Evolutionary conservation across 2,329 filamentous ascomycete species (phyloP).

Genomic region (Hypocrella siamensis): DNA sequence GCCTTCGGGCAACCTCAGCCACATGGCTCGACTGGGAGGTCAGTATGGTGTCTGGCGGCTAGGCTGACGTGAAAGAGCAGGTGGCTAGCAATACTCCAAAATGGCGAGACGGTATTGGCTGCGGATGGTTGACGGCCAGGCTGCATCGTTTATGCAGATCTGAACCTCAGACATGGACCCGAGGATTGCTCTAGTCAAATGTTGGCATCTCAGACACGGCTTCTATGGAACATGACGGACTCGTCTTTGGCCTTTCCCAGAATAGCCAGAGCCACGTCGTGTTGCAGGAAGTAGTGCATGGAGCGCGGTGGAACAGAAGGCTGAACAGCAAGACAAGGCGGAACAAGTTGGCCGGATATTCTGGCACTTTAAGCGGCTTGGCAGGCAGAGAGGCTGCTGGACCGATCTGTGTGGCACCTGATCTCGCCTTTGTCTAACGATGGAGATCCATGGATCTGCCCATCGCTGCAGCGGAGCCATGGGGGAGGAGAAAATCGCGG

Average conservation of each 20-base stretch:
- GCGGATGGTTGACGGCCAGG: not conserved
- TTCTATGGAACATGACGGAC: not conserved
- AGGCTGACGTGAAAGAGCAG: slow-evolving; percentile 1
- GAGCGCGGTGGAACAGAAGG: slow-evolving; percentile 3
- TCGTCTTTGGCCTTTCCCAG: slow-evolving; percentile 1
- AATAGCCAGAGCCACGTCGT: slow-evolving; percentile 2
- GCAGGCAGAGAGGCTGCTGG: slow-evolving; percentile 12
- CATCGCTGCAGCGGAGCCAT: not conserved
- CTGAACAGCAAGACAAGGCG: slow-evolving; percentile 3
- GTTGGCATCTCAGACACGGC: slow-evolving; percentile 2
- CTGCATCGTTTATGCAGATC: not conserved
- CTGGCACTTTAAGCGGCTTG: slow-evolving; percentile 13
- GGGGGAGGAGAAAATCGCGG: slow-evolving; percentile 6
- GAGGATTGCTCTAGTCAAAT: no score
- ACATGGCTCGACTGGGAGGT: no score
- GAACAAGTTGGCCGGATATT: slow-evolving; percentile 2
- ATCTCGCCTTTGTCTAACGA: slow-evolving; percentile 20
- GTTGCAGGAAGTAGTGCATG: slow-evolving; percentile 2
- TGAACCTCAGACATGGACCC: not conserved
- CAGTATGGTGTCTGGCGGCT: no score
- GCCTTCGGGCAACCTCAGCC: no score
- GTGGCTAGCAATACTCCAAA: slow-evolving; percentile 1
- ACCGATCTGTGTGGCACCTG: slow-evolving; percentile 26
- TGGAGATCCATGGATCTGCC: slow-evolving; percentile 3
- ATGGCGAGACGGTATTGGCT: not conserved